Evolutionary conservation across 768 basidiomycete species (phyloP).

Genomic region (Suillus ampliporus): DNA sequence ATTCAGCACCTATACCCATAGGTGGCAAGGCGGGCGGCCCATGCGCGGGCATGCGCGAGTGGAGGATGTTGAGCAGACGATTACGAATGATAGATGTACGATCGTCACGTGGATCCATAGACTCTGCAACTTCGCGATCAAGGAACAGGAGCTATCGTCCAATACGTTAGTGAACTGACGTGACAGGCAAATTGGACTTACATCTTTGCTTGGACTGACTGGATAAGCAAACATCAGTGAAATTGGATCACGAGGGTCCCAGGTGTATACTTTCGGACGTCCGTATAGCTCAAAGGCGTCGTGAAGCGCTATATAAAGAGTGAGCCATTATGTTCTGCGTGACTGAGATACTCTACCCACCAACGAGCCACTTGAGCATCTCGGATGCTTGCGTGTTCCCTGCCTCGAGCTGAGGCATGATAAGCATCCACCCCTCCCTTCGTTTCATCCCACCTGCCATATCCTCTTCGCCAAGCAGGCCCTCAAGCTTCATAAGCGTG

Average conservation of each 20-base stretch:
- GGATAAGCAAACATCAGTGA: slow-evolving; percentile 97
- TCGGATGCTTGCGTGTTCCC: slow-evolving; percentile 70
- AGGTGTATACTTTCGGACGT: slow-evolving; percentile 82
- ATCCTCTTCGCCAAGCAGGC: slow-evolving; percentile 77
- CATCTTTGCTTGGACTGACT: slow-evolving; percentile 81
- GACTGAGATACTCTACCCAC: slow-evolving; percentile 47
- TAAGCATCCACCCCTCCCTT: slow-evolving; percentile 83
- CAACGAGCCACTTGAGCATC: slow-evolving; percentile 91
- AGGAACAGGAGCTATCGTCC: slow-evolving; percentile 76
- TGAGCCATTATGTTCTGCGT: slow-evolving; percentile 16
- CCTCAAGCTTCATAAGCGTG: slow-evolving; percentile 92
- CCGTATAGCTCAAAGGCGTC: slow-evolving; percentile 91
- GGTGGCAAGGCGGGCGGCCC: slow-evolving; percentile 25
- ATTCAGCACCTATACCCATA: slow-evolving; percentile 20
- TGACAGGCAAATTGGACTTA: slow-evolving; percentile 44
- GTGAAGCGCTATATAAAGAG: slow-evolving; percentile 63
- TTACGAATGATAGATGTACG: slow-evolving; percentile 73
- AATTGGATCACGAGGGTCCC: slow-evolving; percentile 82
- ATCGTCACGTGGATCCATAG: slow-evolving; percentile 77
- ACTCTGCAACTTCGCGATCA: slow-evolving; percentile 81
- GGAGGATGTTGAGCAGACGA: slow-evolving; percentile 63
- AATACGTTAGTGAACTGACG: slow-evolving; percentile 21
- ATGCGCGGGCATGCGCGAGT: slow-evolving; percentile 60
- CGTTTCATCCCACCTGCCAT: slow-evolving; percentile 69
- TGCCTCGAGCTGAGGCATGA: slow-evolving; percentile 87